A percentile compares a stretch with the other conserved stretches of the same genome.
phyloP scores from a whole-genome alignment of 2,329 filamentous ascomycete species.

The Neofusicoccum ribis region DNA sequence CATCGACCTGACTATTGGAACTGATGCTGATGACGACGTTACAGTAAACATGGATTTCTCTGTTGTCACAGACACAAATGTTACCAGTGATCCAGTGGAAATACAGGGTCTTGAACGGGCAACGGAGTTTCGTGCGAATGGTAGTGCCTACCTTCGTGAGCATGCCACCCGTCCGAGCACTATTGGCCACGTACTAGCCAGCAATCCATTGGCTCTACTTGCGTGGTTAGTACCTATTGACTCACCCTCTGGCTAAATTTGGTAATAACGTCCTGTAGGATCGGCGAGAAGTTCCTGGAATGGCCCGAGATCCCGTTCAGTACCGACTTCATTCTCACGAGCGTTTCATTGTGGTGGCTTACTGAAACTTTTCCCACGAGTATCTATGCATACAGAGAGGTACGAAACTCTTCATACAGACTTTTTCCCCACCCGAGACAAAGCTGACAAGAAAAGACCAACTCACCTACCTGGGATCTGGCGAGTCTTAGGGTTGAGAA shows the following conservation, averaged over 20 bases:
- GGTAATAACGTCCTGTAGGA: neutral
- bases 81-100: constrained; percentile 24
- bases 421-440: no score
- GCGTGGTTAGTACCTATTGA: constrained; percentile 44
- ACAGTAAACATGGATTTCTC: neutral
- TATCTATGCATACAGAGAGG: no score
- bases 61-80: neutral
- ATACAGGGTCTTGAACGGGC: constrained; percentile 22
- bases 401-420: no score
- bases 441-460: no score
- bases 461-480: no score
- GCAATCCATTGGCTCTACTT: constrained; percentile 58
- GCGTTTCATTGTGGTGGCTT: neutral
- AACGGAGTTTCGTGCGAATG: constrained; percentile 40
- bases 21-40: neutral
- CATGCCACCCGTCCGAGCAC: constrained; percentile 59
- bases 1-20: neutral
- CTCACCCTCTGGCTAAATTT: no score
- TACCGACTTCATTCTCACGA: neutral
- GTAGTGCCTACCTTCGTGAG: constrained; percentile 52
- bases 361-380: neutral
- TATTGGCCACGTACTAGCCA: constrained; percentile 55
- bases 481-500: no score
- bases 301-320: neutral
- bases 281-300: neutral